These are phyloP conservation scores for Nigrospora oryzae DNA, from an alignment of 2,329 filamentous ascomycete genomes.

Conservation along the genomic window DNA sequence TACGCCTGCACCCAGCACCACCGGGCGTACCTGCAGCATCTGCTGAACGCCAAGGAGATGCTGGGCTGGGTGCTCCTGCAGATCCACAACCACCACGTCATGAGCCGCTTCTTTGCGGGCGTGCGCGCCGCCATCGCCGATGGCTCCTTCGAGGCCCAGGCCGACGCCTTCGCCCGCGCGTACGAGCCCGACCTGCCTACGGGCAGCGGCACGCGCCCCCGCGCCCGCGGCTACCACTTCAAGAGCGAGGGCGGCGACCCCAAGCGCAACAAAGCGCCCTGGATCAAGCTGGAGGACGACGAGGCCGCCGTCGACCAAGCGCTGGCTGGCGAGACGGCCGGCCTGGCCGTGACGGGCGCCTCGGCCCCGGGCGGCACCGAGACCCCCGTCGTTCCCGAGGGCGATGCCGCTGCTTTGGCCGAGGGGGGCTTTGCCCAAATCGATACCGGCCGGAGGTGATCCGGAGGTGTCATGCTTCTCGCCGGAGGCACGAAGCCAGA, in stretches of 20 bases:
- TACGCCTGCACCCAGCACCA: constrained; percentile 81
- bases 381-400: constrained; percentile 39
- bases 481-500: no score
- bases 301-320: constrained; percentile 15
- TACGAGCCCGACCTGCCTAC: constrained; percentile 68
- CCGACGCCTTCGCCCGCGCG: constrained; percentile 29
- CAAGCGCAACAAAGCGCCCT: constrained; percentile 61
- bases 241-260: constrained; percentile 59
- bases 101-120: constrained; percentile 64
- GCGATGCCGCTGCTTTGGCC: constrained; percentile 39
- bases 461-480: no score
- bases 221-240: constrained; percentile 75
- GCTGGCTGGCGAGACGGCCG: constrained; percentile 37
- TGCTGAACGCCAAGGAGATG: constrained; percentile 91
- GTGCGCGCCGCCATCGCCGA: constrained; percentile 58
- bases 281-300: constrained; percentile 42
- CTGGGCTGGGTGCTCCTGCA: constrained; percentile 89
- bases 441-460: no score
- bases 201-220: constrained; percentile 69
- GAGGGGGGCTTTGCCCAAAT: constrained; percentile 47
- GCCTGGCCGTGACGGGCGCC: constrained; percentile 18
- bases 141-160: constrained; percentile 53
- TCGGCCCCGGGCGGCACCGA: constrained; percentile 31
- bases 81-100: constrained; percentile 75
- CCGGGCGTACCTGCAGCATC: constrained; percentile 77